Percentiles rank a stretch among this genome's conserved stretches.
phyloP scores from a whole-genome alignment of 176 grass and related monocot species.

The Coix lacrymajobi region DNA sequence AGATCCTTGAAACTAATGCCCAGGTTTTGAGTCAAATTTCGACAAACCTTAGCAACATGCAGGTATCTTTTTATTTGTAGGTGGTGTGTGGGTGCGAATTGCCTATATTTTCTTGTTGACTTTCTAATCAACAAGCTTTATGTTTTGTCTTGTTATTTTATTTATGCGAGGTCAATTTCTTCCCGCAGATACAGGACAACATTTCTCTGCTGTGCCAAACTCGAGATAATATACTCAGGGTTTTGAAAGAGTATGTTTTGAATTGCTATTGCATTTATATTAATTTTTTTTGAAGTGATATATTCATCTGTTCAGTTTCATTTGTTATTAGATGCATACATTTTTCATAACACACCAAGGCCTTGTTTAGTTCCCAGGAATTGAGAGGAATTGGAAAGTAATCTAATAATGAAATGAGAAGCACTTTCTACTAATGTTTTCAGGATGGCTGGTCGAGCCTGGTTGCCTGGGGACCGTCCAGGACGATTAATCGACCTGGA shows the following conservation, averaged over 20 bases:
- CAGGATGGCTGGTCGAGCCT: too few relatives aligned
- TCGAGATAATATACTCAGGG: conserved; percentile 72
- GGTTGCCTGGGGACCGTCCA: too few relatives aligned
- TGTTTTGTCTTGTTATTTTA: not conserved
- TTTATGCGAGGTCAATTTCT: not conserved
- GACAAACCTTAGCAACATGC: conserved; percentile 71
- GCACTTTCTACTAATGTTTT: too few relatives aligned
- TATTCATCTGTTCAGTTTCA: not conserved
- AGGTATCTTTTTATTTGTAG: conserved; percentile 47
- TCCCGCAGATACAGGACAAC: conserved; percentile 78
- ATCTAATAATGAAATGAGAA: too few relatives aligned
- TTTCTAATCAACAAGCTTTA: not conserved
- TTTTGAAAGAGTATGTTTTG: conserved; percentile 86
- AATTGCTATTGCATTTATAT: conserved; percentile 16
- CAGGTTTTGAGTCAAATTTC: conserved; percentile 77
- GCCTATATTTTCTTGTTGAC: not conserved
- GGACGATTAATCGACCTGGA: too few relatives aligned
- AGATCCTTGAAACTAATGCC: conserved; percentile 67
- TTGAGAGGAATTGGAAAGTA: too few relatives aligned
- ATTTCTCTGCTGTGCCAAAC: conserved; percentile 75
- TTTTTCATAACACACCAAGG: not conserved
- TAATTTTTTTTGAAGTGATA: not conserved
- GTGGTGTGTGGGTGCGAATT: not conserved
- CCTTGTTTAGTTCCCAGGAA: too few relatives aligned
- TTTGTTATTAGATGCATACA: conserved; percentile 5